A percentile compares a stretch with the other conserved stretches of the same genome.
Conservation (phyloP, 495 filamentous ascomycete genomes). For the Hypomontagnella monticulosa region DNA sequence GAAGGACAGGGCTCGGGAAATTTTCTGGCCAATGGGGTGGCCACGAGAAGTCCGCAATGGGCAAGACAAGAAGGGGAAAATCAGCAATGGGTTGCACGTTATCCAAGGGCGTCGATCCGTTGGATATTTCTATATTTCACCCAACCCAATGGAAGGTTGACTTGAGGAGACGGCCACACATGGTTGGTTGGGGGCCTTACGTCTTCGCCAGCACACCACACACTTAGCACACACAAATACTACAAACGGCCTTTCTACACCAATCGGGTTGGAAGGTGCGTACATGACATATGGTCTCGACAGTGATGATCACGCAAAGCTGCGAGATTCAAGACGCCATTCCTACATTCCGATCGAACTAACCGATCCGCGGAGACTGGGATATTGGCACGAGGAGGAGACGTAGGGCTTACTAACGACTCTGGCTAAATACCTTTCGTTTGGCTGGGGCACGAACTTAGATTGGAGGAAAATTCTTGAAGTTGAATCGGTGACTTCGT, state of each 20-base stretch:
- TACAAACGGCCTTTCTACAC: neutral
- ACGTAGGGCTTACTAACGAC: constrained; percentile 3
- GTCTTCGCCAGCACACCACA: neutral
- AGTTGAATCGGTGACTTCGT: no score
- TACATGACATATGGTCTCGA: neutral
- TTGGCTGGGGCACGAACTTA: neutral
- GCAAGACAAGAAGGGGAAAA: constrained; percentile 15
- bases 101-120: constrained; percentile 28
- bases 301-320: constrained; percentile 32
- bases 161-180: constrained; percentile 4
- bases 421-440: constrained; percentile 30
- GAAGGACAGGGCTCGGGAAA: constrained; percentile 22
- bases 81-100: constrained; percentile 22
- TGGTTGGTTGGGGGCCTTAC: constrained; percentile 19
- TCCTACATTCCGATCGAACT: constrained; percentile 22
- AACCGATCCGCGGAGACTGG: constrained; percentile 3
- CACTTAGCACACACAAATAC: neutral
- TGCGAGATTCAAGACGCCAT: constrained; percentile 39
- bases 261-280: no score
- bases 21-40: constrained; percentile 32
- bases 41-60: constrained; percentile 24
- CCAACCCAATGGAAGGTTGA: constrained; percentile 32
- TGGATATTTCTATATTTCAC: constrained; percentile 32
- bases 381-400: neutral
- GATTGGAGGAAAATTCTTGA: neutral